Evolutionary conservation across 208 protist genomes (phyloP), one percentile per base, ranked within the genome.

Genomic region (Crithidia sp.): DNA sequence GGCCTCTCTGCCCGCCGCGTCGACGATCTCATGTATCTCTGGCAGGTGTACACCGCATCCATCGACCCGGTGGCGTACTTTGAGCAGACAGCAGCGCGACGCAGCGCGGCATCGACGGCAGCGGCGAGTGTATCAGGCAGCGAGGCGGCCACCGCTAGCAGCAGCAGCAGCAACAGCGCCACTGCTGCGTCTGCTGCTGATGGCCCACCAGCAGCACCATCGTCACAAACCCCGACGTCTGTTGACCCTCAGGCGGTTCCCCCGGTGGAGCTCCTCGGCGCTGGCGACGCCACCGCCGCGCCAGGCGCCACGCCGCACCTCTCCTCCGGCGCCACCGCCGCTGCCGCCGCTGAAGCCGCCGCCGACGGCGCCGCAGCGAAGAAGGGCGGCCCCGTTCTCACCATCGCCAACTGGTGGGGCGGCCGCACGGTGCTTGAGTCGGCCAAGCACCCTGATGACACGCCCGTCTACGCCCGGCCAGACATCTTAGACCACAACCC

Each of bases 11-110:
- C 92, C 28, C 74, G 78, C 37, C 75, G 83, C 59, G 79, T 96
- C 0, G 89, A 96, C 56, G 92, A 96, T 61, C 77, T 96, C 12
- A 83, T 89, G 62, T 94, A 90, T 55, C 78, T 96, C 5, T 96
- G 92, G 90, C 88, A 96, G 65, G 64, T 86, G 14, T 95, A 95
- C 81, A 96, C 92, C 19, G 84, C 84, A 12, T 84, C 91, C 39
- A 89, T 94, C 72, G 74, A 92, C 52, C 81, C 85, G 41, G 81
- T 76, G 17, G 71, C 70, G 28, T 83, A 83, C 72, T 70, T 85
- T 39, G 74, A 85, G 53, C 65, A 17, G 71, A 82, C 62, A 1
- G 71, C 66, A 7, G 59, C 60, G 47, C 37, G 50, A 60, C 64
- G 65, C 4, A 50, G 28, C 28, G 28, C 39, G 40, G 16, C 49